Evolutionary conservation across 2,329 filamentous ascomycete genomes (phyloP), one percentile per base, ranked within the genome.

Genomic region (Arthrobotrys conoides): DNA sequence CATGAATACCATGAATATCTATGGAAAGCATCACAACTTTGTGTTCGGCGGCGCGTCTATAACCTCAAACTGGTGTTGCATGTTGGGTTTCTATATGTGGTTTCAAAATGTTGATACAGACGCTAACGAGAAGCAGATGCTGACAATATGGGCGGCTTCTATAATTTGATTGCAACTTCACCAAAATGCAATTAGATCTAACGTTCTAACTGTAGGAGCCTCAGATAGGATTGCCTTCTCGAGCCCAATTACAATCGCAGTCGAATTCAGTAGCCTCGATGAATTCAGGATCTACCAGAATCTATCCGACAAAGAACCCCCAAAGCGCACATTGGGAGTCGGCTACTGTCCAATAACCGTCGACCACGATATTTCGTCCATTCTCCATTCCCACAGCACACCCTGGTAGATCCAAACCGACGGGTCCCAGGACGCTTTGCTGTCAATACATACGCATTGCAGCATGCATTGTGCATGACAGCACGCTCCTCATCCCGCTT

Each of bases 361-460:
- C 75, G 75, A 78, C 75, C 75, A 78, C 75, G 75, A 78, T 65
- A 51, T 71, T 71, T 71, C 44, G 57, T 53, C 33, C 68, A 69
- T 77, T 69, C 64, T 71, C 63, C 68, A 78, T 69, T 72, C 75
- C 63, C 24, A 36, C 55, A 55, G 41, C 38, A 38, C 63, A 72
- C 30, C 20, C 68, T 46, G 46, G 64, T 68, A 24, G 66, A 72
- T 71, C 73, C 73, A 71, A 41, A 65, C 63, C 22, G 64, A 67
- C 75, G 75, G 75, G 75, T 78, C 75, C 64, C 30, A 75, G 63
- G 57, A 78, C 75, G 75, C 75, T 78, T 72, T 69, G 75, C 75
- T 78, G 75, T 78, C 75, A 72, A 64, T 78, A 78, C 75, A 78
- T 78, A 78, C 75, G 68, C 75, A 78, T 78, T 78, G 75, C 75